Evolutionary conservation across 2,329 filamentous ascomycete species (phyloP).

Genomic region (Neonectria faginata): DNA sequence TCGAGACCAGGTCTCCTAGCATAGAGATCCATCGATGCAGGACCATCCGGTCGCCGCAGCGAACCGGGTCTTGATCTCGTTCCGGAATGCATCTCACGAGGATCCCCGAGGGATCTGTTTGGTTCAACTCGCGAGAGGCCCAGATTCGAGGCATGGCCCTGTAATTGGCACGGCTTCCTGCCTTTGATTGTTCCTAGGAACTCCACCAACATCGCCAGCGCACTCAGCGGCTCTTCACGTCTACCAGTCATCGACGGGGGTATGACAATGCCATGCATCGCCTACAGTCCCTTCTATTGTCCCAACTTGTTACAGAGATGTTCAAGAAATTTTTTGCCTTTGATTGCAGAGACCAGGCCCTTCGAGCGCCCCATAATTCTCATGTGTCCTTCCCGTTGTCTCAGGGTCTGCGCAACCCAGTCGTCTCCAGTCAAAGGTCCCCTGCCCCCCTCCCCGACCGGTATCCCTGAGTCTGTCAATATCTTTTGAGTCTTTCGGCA

Average conservation of each 20-base stretch:
- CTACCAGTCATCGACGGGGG: constrained; percentile 26
- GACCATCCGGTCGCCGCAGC: constrained; percentile 32
- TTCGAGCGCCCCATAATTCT: constrained; percentile 51
- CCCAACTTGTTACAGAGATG: constrained; percentile 28
- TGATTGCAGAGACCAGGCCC: constrained; percentile 44
- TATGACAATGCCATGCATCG: constrained; percentile 32
- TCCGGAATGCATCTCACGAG: constrained; percentile 35
- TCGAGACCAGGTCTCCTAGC: constrained; percentile 31
- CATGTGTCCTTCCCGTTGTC: constrained; percentile 56
- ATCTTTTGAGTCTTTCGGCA: constrained; percentile 42
- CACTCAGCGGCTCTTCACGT: constrained; percentile 29
- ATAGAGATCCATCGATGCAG: constrained; percentile 30
- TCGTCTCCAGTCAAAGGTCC: constrained; percentile 45
- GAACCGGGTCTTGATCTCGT: constrained; percentile 38
- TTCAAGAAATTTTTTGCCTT: constrained; percentile 30
- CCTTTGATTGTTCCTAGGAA: constrained; percentile 41
- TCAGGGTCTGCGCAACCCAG: constrained; percentile 57
- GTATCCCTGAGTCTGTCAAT: constrained; percentile 46
- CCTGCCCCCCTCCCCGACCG: constrained; percentile 38
- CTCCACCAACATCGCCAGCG: constrained; percentile 30
- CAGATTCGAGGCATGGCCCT: constrained; percentile 39
- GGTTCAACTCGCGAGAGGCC: constrained; percentile 45
- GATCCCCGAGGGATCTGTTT: constrained; percentile 42
- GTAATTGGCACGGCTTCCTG: constrained; percentile 48
- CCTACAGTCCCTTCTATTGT: constrained; percentile 34